Percentiles rank a stretch among this genome's conserved stretches.
Conservation (phyloP, 257 asterid genomes). For the Coffea canephora region DNA sequence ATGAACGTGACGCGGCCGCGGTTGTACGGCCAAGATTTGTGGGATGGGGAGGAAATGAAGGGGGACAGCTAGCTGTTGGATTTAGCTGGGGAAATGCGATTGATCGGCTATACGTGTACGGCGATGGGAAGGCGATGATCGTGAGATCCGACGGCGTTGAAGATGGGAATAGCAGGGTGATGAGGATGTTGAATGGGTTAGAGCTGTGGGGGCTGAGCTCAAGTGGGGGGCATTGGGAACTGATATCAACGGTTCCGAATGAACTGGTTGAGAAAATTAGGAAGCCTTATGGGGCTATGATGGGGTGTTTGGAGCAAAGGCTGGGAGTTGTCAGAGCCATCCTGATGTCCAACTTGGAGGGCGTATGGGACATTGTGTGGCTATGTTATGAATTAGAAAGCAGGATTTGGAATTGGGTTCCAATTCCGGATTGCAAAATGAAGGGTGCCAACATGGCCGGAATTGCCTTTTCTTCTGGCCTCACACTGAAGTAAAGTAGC, state of each 20-base stretch:
- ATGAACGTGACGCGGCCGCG: constrained; percentile 7
- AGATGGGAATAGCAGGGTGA: constrained; percentile 6
- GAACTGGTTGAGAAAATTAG: constrained; percentile 30
- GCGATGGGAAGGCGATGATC: constrained; percentile 40
- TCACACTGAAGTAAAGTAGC: constrained; percentile 13
- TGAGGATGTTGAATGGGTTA: constrained; percentile 24
- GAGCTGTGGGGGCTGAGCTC: constrained; percentile 40
- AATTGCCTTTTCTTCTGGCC: constrained; percentile 36
- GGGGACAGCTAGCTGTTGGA: constrained; percentile 16
- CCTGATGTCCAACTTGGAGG: constrained; percentile 45
- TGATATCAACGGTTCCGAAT: constrained; percentile 29
- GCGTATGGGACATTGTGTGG: constrained; percentile 45
- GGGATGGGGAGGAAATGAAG: not conserved
- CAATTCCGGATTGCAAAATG: constrained; percentile 36
- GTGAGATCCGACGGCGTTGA: constrained; percentile 16
- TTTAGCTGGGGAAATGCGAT: constrained; percentile 26
- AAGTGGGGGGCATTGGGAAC: constrained; percentile 38
- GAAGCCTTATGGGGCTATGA: constrained; percentile 47
- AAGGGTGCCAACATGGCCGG: constrained; percentile 46
- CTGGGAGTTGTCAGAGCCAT: constrained; percentile 27
- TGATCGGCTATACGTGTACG: constrained; percentile 37
- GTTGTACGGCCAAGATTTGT: constrained; percentile 34
- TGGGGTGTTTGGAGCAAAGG: constrained; percentile 41
- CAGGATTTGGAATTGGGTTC: constrained; percentile 29
- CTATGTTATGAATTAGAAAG: constrained; percentile 21